phyloP scores from a whole-genome alignment of 345 rosid genomes.

The Orychophragmus violaceus region DNA sequence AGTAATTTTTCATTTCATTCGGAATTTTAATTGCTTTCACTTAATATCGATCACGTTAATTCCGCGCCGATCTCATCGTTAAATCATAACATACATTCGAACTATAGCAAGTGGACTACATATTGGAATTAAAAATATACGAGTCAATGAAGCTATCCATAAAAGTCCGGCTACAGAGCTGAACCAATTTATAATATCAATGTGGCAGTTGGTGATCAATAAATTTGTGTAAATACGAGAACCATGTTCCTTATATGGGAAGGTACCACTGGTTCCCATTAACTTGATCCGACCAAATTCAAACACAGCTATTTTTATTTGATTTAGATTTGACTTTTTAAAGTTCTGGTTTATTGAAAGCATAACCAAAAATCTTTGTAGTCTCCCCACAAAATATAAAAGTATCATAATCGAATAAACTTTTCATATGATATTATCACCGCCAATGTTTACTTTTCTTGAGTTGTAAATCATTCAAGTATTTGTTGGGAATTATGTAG shows the following conservation, averaged over 20 bases:
- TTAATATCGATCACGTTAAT: background rate
- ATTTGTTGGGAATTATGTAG: background rate
- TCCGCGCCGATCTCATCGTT: background rate
- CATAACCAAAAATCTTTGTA: background rate
- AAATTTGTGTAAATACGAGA: constrained; percentile 4
- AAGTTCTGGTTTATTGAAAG: constrained; percentile 3
- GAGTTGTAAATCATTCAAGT: constrained; percentile 9
- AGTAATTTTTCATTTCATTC: background rate
- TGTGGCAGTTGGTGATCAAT: constrained; percentile 14
- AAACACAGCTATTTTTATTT: background rate
- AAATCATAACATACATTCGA: background rate
- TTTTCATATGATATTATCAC: background rate
- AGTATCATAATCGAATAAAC: constrained; percentile 3
- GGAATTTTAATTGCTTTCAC: background rate
- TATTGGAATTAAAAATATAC: background rate
- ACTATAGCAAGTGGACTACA: background rate
- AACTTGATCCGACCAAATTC: constrained; percentile 28
- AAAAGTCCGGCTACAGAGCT: constrained; percentile 15
- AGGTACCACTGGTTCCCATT: constrained; percentile 20
- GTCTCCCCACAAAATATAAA: background rate
- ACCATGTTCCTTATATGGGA: constrained; percentile 8
- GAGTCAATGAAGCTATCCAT: constrained; percentile 7
- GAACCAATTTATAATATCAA: constrained; percentile 13
- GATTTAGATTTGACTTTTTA: constrained; percentile 8
- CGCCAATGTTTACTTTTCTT: background rate